Conservation (phyloP, 129 eudicot genomes). For the Glebionis coronaria region DNA sequence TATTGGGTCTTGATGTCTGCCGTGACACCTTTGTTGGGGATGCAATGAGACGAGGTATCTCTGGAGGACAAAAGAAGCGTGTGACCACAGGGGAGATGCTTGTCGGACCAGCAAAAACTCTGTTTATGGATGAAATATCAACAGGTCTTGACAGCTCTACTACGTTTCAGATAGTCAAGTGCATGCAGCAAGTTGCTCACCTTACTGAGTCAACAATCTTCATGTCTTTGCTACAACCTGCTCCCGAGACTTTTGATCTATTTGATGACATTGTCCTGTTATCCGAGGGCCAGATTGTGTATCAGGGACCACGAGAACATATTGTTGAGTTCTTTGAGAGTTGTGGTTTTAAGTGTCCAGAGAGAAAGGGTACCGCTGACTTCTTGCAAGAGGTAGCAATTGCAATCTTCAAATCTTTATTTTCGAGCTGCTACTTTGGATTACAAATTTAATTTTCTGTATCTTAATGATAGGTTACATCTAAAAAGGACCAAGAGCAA, state of each 20-base stretch:
- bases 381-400: slow-evolving; percentile 89
- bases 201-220: slow-evolving; percentile 69
- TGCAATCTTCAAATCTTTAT: not conserved
- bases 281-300: slow-evolving; percentile 3
- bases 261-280: not conserved
- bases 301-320: slow-evolving; percentile 35
- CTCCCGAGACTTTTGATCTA: not conserved
- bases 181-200: slow-evolving; percentile 84
- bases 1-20: slow-evolving; percentile 80
- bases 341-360: slow-evolving; percentile 87
- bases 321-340: slow-evolving; percentile 75
- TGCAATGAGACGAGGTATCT: slow-evolving; percentile 77
- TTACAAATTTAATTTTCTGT: slow-evolving; percentile 10
- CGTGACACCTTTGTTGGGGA: slow-evolving; percentile 89
- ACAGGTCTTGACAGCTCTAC: slow-evolving; percentile 98
- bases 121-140: slow-evolving; percentile 98
- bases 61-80: slow-evolving; percentile 92
- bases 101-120: slow-evolving; percentile 87
- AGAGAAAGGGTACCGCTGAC: slow-evolving; percentile 91
- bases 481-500: slow-evolving; percentile 90
- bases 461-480: slow-evolving; percentile 57
- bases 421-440: not conserved
- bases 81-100: slow-evolving; percentile 97
- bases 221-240: slow-evolving; percentile 45
- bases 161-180: slow-evolving; percentile 90